Conservation (phyloP, 768 basidiomycete genomes). For the Thelephora ganbajun region DNA sequence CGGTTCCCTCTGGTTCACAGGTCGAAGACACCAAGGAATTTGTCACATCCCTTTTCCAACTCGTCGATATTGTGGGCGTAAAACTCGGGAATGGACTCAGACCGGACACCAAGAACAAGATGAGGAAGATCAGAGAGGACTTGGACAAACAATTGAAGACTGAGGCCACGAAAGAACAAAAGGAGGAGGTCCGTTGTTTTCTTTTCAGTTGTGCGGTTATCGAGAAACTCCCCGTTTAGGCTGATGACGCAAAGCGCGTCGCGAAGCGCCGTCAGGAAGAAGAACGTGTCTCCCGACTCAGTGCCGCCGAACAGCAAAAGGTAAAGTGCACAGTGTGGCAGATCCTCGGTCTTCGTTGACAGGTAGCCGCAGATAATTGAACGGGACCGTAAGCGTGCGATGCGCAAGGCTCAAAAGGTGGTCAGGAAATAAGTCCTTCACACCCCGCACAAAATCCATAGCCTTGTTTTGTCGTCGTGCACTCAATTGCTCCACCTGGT, state of each 20-base stretch:
- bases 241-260: slow-evolving; percentile 52
- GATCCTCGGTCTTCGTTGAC: slow-evolving; percentile 3
- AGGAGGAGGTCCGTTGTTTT: slow-evolving; percentile 43
- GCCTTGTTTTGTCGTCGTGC: too few relatives aligned
- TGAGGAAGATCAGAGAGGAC: slow-evolving; percentile 61
- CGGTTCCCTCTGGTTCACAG: slow-evolving; percentile 34
- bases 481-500: too few relatives aligned
- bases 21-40: slow-evolving; percentile 40
- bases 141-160: slow-evolving; percentile 55
- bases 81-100: slow-evolving; percentile 28
- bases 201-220: background rate
- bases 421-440: slow-evolving; percentile 9
- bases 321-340: slow-evolving; percentile 19
- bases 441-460: too few relatives aligned
- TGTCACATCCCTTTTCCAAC: slow-evolving; percentile 54
- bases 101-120: slow-evolving; percentile 72
- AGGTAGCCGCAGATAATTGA: slow-evolving; percentile 39
- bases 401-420: slow-evolving; percentile 63
- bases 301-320: slow-evolving; percentile 75
- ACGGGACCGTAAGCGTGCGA: slow-evolving; percentile 58
- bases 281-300: slow-evolving; percentile 58
- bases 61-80: slow-evolving; percentile 50
- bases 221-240: slow-evolving; percentile 13
- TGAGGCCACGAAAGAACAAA: slow-evolving; percentile 51
- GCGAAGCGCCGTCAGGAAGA: slow-evolving; percentile 65